Evolutionary conservation across 2,329 filamentous ascomycete genomes (phyloP), one percentile per base, ranked within the genome.

Genomic region (Fusarium sp.): DNA sequence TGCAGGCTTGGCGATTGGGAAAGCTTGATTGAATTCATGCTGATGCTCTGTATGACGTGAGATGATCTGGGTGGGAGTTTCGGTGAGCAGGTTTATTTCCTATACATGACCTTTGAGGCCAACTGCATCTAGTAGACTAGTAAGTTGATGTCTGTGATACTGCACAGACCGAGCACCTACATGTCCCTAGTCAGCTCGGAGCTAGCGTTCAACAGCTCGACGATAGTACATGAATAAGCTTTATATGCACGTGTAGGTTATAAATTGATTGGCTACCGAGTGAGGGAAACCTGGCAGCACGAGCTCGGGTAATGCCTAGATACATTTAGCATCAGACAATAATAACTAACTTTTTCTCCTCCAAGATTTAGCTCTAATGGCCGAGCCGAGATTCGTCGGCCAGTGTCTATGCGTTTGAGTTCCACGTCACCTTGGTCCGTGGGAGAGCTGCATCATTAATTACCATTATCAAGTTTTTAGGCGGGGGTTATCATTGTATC

Each of bases 1-100:
- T 49, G 57, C 55, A 63, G 67, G 39, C 65, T 70, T 70, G 67
- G 67, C 67, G 51, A 19, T 46, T 39, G 54, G 42, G 46, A 65
- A 68, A 62, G 67, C 66, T 65, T 68, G 51, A 52, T 54, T 52
- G 29, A 31, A 49, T 49, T 33, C 25, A 38, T 57, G 29, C 35
- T 43, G 60, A 52, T 56, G 37, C 42, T 39, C 27, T 50, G 54
- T 41, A 50, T 49, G 45, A 60, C 52, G 51, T 53, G 52, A 46
- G 59, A 50, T 29, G 17, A 17, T 23, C 21, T 37, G 17, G 14
- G 17, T 23, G 44, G 19, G 44, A 43, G 27, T 31, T 19, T 32
- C 23, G 29, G 29, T 10, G n/a, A 39, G 45, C 51, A 49, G 42
- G 49, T 45, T 36, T 44, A 37, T 31, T 32, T 43, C 44, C 14